These are phyloP conservation scores for Cordyceps militaris DNA, from an alignment of 2,329 filamentous ascomycete genomes.

Conservation along the genomic window DNA sequence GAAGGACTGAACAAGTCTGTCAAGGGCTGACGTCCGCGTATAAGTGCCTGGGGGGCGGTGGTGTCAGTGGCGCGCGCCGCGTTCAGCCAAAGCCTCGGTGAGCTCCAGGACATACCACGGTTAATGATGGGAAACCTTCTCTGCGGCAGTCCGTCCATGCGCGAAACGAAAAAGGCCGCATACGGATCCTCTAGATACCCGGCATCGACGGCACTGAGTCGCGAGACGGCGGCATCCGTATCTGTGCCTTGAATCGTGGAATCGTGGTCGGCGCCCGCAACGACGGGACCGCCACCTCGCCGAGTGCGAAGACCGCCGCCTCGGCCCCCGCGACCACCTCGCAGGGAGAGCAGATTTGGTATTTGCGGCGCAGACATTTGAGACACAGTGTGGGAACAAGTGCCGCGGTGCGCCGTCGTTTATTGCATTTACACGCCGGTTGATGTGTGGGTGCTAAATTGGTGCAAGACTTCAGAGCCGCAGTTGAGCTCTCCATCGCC, in stretches of 20 bases:
- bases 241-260: slow-evolving; percentile 81
- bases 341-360: slow-evolving; percentile 64
- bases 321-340: slow-evolving; percentile 38
- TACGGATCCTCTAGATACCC: slow-evolving; percentile 82
- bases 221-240: slow-evolving; percentile 80
- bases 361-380: slow-evolving; percentile 69
- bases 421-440: not conserved
- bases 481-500: no score
- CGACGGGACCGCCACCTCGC: slow-evolving; percentile 25
- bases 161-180: slow-evolving; percentile 60
- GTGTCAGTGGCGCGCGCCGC: slow-evolving; percentile 9
- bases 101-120: slow-evolving; percentile 55
- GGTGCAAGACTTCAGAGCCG: no score
- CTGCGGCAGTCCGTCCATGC: slow-evolving; percentile 37
- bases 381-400: not conserved
- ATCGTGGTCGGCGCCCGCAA: slow-evolving; percentile 49
- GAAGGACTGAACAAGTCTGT: slow-evolving; percentile 68
- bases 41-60: slow-evolving; percentile 68
- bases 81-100: not conserved
- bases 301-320: slow-evolving; percentile 25
- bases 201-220: slow-evolving; percentile 77
- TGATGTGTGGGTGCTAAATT: no score
- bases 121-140: slow-evolving; percentile 88
- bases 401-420: not conserved
- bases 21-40: slow-evolving; percentile 76